A percentile compares a stretch with the other conserved stretches of the same genome.
Evolutionary conservation across 208 protist genomes (phyloP).

Genomic region (Crithidia fasciculata): DNA sequence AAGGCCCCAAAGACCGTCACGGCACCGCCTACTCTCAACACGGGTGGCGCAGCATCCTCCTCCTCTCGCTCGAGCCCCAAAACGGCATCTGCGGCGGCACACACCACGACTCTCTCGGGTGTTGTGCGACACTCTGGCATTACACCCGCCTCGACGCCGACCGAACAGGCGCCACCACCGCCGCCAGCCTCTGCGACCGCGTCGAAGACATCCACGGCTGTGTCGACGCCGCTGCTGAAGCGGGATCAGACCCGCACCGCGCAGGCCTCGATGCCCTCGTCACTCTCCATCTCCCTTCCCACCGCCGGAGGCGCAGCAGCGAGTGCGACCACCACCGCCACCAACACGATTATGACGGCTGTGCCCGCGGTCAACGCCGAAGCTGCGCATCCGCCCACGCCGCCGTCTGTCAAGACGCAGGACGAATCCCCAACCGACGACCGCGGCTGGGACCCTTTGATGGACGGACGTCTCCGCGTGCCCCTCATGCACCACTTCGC

Average conservation of each 20-base stretch:
- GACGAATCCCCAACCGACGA: conserved; percentile 6
- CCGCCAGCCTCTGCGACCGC: neutral
- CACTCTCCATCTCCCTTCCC: neutral
- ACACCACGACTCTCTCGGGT: neutral
- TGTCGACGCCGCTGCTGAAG: neutral
- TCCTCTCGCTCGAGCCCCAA: conserved; percentile 7
- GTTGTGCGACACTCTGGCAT: conserved; percentile 3
- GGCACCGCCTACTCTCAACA: neutral
- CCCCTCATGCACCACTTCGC: conserved; percentile 35
- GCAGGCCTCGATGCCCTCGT: neutral
- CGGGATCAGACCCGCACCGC: neutral
- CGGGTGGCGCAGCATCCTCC: neutral
- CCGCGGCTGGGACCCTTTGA: conserved; percentile 42
- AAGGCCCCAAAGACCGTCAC: conserved; percentile 2
- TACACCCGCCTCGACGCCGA: neutral
- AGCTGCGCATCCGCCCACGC: neutral
- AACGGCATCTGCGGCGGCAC: no score
- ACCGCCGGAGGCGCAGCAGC: neutral
- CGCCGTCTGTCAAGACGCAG: neutral
- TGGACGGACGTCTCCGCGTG: conserved; percentile 50
- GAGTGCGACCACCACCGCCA: neutral
- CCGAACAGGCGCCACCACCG: neutral
- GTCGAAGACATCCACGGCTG: neutral
- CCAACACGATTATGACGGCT: neutral
- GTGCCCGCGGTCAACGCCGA: neutral